Base-by-base conservation (phyloP, 2,329 filamentous ascomycete species). In the Claviceps cyperi region DNA sequence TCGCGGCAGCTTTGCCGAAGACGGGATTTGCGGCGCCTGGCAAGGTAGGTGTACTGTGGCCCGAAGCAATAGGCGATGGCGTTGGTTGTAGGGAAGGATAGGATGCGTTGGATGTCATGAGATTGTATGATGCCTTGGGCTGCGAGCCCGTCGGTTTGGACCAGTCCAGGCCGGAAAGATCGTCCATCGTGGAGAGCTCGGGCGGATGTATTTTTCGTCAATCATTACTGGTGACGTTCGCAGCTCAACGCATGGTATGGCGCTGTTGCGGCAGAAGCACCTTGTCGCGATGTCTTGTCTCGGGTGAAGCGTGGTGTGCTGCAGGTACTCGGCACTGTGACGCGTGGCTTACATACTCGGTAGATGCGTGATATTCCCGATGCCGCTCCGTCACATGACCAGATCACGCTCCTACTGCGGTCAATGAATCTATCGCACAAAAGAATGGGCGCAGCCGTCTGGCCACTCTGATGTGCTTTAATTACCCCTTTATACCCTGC, bases 101-200 rank as follows among this genome's bases (percentile, higher is more conserved):
- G 43, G 68, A 62, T 52, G 68, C 60, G 58, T 70, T 71, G 62
- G 69, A 64, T 51, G 69, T 59, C 46, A 47, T 41, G 5, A 37
- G 39, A 14, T 13, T 41, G 14, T 43, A 35, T 14, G 71, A 66
- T 52, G 66, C 63, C 49, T 64, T 66, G 47, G 62, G 55, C 53
- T 64, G 64, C 43, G 54, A 54, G 45, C 55, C 57, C 19, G 57
- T 53, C 43, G 66, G 58, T 62, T 75, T 73, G 54, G 65, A 76
- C 78, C 78, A 83, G 64, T 76, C 75, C 57, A 82, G 69, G 55
- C 75, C 72, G 46, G 75, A 73, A 46, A 82, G 73, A 65, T 83
- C 78, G 57, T 82, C 76, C 79, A 83, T 83, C 51, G 60, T 68
- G 51, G 52, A 52, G 32, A 32, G 44, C 21, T 35, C 36, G 47